Evolutionary conservation across 164 flowering plant genomes (phyloP), one percentile per base, ranked within the genome.

Genomic region (Aristolochia contorta): DNA sequence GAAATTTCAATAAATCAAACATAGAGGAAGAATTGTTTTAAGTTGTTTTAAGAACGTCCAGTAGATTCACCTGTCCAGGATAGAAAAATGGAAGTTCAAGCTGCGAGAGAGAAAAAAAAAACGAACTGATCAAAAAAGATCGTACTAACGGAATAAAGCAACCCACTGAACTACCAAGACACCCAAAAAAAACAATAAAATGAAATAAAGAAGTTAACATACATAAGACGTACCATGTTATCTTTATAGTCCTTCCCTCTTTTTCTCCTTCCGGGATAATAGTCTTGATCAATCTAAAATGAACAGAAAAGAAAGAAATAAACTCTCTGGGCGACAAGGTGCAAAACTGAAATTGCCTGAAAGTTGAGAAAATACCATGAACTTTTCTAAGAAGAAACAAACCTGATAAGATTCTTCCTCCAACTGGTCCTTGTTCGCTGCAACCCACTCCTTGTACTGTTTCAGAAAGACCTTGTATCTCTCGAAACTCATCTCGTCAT

Each of bases 381-480:
- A 1, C 7, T 37, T 37, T 18, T 49, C 33, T 49, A 23, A 16
- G 14, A 55, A 24, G 30, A 16, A 18, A 43, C 18, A 41, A 66
- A 86, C 99, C 99, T 86, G 71, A 64, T 85, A 90, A 60, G 99
- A 83, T 65, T 93, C 99, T 53, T 87, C 80, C 65, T 90, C 99
- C 78, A 93, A 71, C 58, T 77, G 69, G 62, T 93, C 96, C 76
- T 80, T 86, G 61, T 93, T 93, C 3, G 65, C 86, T 12, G 14
- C 89, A 20, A 80, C 96, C 97, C 97, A 93, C 67, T 82, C 91
- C 25, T 84, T 73, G 61, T 90, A 90, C 82, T 93, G 99, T 81
- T 85, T 86, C 79, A 93, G 61, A 66, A 93, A 93, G 71, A 90
- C 69, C 63, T 80, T 78, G 67, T 86, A 90, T 77, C 96, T 81